A percentile compares a stretch with the other conserved stretches of the same genome.
Evolutionary conservation across 352 stramenopile genomes (phyloP).

Genomic region (Halophytophthora polymorphica): DNA sequence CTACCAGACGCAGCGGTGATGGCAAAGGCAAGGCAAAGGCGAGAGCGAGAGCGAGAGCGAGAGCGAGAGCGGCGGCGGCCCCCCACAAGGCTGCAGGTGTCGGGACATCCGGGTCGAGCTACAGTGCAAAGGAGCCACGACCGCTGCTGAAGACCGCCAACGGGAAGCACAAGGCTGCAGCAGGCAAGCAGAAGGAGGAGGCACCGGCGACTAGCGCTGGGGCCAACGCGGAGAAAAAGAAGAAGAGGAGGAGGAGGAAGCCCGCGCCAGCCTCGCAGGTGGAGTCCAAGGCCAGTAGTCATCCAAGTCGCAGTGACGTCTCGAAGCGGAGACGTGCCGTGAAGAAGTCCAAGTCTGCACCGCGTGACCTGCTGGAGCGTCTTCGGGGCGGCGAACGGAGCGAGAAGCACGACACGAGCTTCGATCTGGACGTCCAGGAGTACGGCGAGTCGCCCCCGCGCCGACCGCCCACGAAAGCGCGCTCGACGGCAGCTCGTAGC

Average conservation of each 20-base stretch:
- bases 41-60: background rate
- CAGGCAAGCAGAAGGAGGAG: slow-evolving; percentile 2
- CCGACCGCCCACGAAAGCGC: slow-evolving; percentile 18
- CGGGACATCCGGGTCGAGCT: too few species aligned
- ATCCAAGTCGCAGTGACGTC: background rate
- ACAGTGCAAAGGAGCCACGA: slow-evolving; percentile 8
- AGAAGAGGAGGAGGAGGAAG: background rate
- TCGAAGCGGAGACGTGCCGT: background rate
- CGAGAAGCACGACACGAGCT: slow-evolving; percentile 23
- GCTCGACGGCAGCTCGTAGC: slow-evolving; percentile 16
- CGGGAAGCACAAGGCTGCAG: slow-evolving; percentile 8
- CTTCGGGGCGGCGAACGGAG: slow-evolving; percentile 1
- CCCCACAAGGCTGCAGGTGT: too few species aligned
- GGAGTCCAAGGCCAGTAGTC: slow-evolving; percentile 1
- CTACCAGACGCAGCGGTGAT: slow-evolving; percentile 3
- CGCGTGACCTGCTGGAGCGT: slow-evolving; percentile 7
- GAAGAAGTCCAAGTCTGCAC: slow-evolving; percentile 18
- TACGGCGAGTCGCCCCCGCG: slow-evolving; percentile 24
- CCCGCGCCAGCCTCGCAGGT: background rate
- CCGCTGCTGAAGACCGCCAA: slow-evolving; percentile 25
- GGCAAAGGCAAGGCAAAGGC: slow-evolving; percentile 9
- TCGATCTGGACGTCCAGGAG: slow-evolving; percentile 16
- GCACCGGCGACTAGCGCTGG: background rate
- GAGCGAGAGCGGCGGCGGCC: background rate
- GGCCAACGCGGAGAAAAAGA: background rate